Conservation (phyloP, 306 rosid species). For the Cucumis melo region DNA sequence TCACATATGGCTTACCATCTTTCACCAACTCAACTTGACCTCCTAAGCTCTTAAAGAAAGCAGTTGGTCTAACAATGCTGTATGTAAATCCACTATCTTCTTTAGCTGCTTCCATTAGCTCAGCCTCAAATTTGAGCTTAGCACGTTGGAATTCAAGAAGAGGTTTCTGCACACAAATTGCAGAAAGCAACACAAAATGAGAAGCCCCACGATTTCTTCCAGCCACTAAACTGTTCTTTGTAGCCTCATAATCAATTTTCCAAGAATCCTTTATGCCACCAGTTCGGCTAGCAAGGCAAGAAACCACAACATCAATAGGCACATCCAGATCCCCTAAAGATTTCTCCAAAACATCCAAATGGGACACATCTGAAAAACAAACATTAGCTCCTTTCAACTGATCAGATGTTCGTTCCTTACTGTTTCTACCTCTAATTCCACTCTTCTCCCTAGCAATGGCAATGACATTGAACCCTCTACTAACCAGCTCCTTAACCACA, state of each 20-base stretch:
- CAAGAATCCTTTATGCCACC: slow-evolving; percentile 96
- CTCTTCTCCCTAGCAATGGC: slow-evolving; percentile 81
- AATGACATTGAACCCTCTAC: slow-evolving; percentile 66
- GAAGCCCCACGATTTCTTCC: slow-evolving; percentile 76
- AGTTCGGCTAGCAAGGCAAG: slow-evolving; percentile 84
- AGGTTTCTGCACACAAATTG: slow-evolving; percentile 94
- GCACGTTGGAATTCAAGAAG: slow-evolving; percentile 93
- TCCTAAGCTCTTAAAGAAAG: slow-evolving; percentile 91
- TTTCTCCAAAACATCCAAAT: slow-evolving; percentile 45
- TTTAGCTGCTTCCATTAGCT: slow-evolving; percentile 45
- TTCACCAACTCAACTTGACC: slow-evolving; percentile 98
- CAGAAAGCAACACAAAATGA: slow-evolving; percentile 87
- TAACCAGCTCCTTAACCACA: slow-evolving; percentile 67
- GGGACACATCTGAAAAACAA: slow-evolving; percentile 72
- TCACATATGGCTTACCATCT: slow-evolving; percentile 96
- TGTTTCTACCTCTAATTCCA: slow-evolving; percentile 55
- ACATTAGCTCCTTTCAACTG: slow-evolving; percentile 65
- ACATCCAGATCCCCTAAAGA: slow-evolving; percentile 33
- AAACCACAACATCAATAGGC: slow-evolving; percentile 72
- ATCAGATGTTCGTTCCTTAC: slow-evolving; percentile 40
- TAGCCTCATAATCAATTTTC: slow-evolving; percentile 94
- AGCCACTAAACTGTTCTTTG: slow-evolving; percentile 71
- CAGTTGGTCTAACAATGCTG: slow-evolving; percentile 91
- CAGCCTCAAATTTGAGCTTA: slow-evolving; percentile 79
- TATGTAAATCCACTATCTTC: slow-evolving; percentile 49